Base-by-base conservation (phyloP, 139 green algal species). In the Choricystis sp. region DNA sequence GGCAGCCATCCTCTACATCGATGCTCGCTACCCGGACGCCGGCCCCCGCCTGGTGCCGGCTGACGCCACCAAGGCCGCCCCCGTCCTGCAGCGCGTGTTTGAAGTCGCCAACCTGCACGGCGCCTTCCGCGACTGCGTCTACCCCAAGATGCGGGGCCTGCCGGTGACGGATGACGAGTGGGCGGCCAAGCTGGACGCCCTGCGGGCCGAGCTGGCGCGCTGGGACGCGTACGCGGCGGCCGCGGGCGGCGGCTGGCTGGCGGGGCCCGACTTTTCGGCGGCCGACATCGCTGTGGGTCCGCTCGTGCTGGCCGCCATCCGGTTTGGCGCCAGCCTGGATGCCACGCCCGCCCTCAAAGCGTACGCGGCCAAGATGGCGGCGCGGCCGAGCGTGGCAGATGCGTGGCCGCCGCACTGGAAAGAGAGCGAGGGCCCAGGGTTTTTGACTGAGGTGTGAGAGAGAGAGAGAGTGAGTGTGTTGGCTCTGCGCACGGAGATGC, bases 1-100 rank as follows among this genome's bases (percentile, higher is more conserved):
- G 31, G 73, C 65, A n/a, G 48, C 67, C 23, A 24, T 76, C n/a
- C 59, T 67, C 14, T 79, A 79, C 31, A 23, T 79, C 26, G 69
- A 79, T 26, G 31, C 62, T 20, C 56, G 40, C 2, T 79, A 79
- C 55, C 65, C 69, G 19, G 57, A 73, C 3, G 40, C 40, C 40
- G 40, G 40, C 9, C 16, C 40, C 40, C 40, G 16, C 40, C 40
- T 52, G 9, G 16, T 52, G 9, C 40, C 40, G 40, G 40, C 40
- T 9, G 40, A 52, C 40, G 16, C 9, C 40, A 9, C 40, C 9
- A 16, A 9, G 40, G 40, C 40, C 9, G 40, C 40, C 9, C 40
- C 16, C 40, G 40, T 52, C 9, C 40, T 52, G 9, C 40, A 52
- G 40, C 40, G 40, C 9, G 9, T 52, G 9, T 21, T 52, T 9